A percentile compares a stretch with the other conserved stretches of the same genome.
These are phyloP conservation scores for Meira miltonrushii DNA, from an alignment of 1,284 basidiomycete genomes.

Conservation along the genomic window DNA sequence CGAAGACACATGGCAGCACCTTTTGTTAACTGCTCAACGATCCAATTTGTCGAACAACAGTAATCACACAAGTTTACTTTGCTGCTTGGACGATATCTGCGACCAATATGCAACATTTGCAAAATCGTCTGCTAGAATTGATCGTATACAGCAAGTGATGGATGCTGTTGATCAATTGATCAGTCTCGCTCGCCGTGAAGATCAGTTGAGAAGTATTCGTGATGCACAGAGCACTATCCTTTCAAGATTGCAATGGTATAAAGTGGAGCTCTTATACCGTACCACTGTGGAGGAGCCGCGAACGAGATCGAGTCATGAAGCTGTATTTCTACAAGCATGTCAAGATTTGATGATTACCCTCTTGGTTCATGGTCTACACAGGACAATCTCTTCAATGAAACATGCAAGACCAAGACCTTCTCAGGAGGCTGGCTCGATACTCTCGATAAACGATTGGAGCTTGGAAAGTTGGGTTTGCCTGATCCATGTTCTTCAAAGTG, in stretches of 20 bases:
- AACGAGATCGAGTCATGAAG: not conserved
- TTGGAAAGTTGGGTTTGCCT: conserved; percentile 73
- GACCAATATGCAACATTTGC: not conserved
- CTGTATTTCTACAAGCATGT: not conserved
- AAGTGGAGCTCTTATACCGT: conserved; percentile 26
- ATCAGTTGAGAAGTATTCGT: not conserved
- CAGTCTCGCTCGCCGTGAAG: not conserved
- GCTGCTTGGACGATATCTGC: too few relatives aligned
- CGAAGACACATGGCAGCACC: not conserved
- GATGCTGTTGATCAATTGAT: not conserved
- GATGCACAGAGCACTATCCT: not conserved
- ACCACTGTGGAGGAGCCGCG: not conserved
- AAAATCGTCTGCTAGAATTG: not conserved
- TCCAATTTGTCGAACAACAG: not conserved
- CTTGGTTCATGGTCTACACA: conserved; percentile 35
- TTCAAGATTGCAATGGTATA: conserved; percentile 27
- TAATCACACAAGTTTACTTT: too few relatives aligned
- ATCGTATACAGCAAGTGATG: not conserved
- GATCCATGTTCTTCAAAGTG: conserved; percentile 58
- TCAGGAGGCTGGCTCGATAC: conserved; percentile 1
- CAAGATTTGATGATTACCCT: conserved; percentile 32
- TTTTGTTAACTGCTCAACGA: not conserved
- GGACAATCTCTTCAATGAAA: conserved; percentile 19
- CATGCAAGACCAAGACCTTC: not conserved
- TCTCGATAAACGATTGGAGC: conserved; percentile 55